phyloP scores from a whole-genome alignment of 1,139 yeast genomes.

The Yamadazyma blattariae region DNA sequence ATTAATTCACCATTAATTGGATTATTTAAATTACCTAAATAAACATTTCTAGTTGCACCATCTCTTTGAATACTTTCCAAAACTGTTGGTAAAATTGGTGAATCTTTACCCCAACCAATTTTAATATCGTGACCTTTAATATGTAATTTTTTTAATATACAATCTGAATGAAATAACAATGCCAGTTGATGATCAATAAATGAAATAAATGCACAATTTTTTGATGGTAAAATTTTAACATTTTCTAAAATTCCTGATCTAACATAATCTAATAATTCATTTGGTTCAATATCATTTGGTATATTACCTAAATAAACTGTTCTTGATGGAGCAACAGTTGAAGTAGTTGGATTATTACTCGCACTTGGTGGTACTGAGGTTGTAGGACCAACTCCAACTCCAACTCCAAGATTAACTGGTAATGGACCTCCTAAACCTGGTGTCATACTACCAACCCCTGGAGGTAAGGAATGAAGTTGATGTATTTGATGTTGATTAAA shows the following conservation, averaged over 20 bases:
- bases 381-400: too few species aligned
- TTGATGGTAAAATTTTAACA: conserved; percentile 53
- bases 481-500: background rate
- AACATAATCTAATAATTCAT: conserved; percentile 83
- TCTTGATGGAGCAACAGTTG: conserved; percentile 60
- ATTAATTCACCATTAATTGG: conserved; percentile 45
- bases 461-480: background rate
- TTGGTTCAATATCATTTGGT: conserved; percentile 76
- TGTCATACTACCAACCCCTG: too few species aligned
- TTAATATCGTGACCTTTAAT: conserved; percentile 57
- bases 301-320: conserved; percentile 90
- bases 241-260: conserved; percentile 89
- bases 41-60: conserved; percentile 90
- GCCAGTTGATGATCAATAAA: conserved; percentile 62
- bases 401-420: background rate
- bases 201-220: conserved; percentile 62
- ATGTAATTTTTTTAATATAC: conserved; percentile 54
- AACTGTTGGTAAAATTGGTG: conserved; percentile 66
- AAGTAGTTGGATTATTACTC: background rate
- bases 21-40: conserved; percentile 68
- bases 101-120: conserved; percentile 69
- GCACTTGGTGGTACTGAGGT: background rate
- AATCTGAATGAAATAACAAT: conserved; percentile 58
- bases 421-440: too few species aligned
- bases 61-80: conserved; percentile 74